Evolutionary conservation across 768 basidiomycete genomes (phyloP).

Genomic region (Rhodotorula paludigena): DNA sequence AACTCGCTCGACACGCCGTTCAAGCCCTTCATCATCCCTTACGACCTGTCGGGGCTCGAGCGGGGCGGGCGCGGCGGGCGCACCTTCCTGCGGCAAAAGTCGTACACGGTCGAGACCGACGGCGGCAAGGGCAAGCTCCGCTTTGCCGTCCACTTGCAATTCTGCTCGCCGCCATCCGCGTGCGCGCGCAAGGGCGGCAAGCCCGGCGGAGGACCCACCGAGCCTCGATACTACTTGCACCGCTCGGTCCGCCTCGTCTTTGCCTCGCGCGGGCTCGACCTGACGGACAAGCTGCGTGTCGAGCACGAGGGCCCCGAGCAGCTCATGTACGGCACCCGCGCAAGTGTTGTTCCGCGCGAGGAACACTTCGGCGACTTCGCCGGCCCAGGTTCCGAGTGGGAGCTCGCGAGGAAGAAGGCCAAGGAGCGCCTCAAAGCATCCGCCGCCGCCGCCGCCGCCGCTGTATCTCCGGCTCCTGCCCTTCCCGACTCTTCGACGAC

Average conservation of each 20-base stretch:
- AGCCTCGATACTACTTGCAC: slow-evolving; percentile 43
- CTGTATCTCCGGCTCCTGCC: too few relatives aligned
- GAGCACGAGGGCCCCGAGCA: slow-evolving; percentile 36
- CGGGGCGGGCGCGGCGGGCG: slow-evolving; percentile 38
- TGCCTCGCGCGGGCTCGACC: slow-evolving; percentile 42
- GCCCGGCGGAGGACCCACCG: background rate
- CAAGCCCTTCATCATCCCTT: slow-evolving; percentile 46
- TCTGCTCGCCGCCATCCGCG: slow-evolving; percentile 42
- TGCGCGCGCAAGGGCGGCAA: slow-evolving; percentile 4
- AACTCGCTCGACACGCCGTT: slow-evolving; percentile 44
- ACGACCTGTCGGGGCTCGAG: slow-evolving; percentile 45
- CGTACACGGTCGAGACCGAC: slow-evolving; percentile 25
- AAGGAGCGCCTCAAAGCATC: slow-evolving; percentile 2
- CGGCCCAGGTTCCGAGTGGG: slow-evolving; percentile 37
- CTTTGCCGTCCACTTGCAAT: slow-evolving; percentile 45
- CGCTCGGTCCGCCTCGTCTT: slow-evolving; percentile 45
- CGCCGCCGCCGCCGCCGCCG: background rate
- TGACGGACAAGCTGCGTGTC: slow-evolving; percentile 40
- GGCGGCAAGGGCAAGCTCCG: slow-evolving; percentile 40
- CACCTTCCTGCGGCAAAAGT: slow-evolving; percentile 45
- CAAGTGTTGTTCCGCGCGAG: background rate
- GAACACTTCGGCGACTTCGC: slow-evolving; percentile 4
- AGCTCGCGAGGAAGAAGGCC: slow-evolving; percentile 22
- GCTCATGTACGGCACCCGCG: background rate
- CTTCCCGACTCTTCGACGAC: background rate